Evolutionary conservation across 495 filamentous ascomycete genomes (phyloP), one percentile per base, ranked within the genome.

Genomic region (Aspergillus cristatus): DNA sequence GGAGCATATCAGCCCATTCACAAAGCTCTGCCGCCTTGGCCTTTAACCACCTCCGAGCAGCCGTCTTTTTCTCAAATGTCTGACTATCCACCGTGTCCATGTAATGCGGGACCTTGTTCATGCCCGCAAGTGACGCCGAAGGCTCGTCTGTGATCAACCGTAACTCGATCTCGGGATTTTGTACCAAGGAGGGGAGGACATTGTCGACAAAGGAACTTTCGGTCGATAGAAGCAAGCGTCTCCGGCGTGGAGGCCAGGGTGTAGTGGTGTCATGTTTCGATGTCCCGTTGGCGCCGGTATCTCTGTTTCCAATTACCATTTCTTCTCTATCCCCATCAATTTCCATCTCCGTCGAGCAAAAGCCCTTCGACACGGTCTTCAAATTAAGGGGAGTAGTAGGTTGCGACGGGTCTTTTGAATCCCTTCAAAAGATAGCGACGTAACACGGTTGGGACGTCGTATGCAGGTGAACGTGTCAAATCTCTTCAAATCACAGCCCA

Each of bases 1-100:
- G 70, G 13, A 91, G 67, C 53, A 94, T 63, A 58, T 91, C 83
- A n/a, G 86, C 84, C 86, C 86, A 94, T 47, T 84, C 77, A 43
- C 81, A 81, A 18, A 87, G 71, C 46, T 86, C 80, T 7, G 72
- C 78, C 14, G 81, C 82, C 42, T 81, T 70, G 3, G 58, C 62
- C 42, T 62, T 63, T 34, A 67, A 42, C 66, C 66, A 70, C 58
- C 59, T 65, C 32, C 63, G 56, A 11, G 63, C 60, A 1, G 62
- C 55, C 2, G 58, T 67, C 40, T 66, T 65, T 37, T 68, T 70
- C 34, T 68, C 63, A 17, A 70, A 67, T 1, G 63, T 68, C 26
- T 58, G 57, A 28, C 57, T 60, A 45, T 68, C 66, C 33, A 70
- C 62, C 15, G 59, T 60, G 37, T 70, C 66, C 59, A 65, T 68